Evolutionary conservation across 108 stramenopile genomes (phyloP).

Genomic region (Cyclotella cryptica): DNA sequence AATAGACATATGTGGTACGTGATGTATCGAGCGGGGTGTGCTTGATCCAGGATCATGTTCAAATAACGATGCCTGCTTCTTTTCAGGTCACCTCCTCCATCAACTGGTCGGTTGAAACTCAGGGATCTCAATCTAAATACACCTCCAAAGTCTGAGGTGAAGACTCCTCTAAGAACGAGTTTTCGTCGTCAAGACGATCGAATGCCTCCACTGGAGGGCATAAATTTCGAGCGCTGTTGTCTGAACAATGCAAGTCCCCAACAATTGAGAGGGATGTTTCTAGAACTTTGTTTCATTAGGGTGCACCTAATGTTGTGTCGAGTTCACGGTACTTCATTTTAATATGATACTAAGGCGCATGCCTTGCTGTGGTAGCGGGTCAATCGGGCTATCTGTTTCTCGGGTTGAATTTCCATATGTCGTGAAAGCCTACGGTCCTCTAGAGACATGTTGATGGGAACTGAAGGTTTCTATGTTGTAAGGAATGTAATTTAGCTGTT

Average conservation of each 20-base stretch:
- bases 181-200: not conserved
- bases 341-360: too few species aligned
- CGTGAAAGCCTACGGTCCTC: too few species aligned
- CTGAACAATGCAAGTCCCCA: not conserved
- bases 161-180: not conserved
- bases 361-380: too few species aligned
- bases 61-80: not conserved
- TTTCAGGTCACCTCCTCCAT: slow-evolving; percentile 14
- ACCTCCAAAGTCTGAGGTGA: not conserved
- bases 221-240: not conserved
- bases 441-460: too few species aligned
- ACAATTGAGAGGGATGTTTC: not conserved
- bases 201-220: slow-evolving; percentile 7
- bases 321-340: too few species aligned
- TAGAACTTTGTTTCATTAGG: not conserved
- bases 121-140: not conserved
- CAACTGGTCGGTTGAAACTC: not conserved
- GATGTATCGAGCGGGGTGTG: not conserved
- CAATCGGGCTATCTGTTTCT: too few species aligned
- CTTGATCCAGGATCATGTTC: not conserved
- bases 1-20: slow-evolving; percentile 1
- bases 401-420: too few species aligned
- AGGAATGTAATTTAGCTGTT: too few species aligned
- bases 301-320: too few species aligned
- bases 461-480: too few species aligned